Conservation (phyloP, 495 filamentous ascomycete genomes). For the Lasiosphaeria hispida region DNA sequence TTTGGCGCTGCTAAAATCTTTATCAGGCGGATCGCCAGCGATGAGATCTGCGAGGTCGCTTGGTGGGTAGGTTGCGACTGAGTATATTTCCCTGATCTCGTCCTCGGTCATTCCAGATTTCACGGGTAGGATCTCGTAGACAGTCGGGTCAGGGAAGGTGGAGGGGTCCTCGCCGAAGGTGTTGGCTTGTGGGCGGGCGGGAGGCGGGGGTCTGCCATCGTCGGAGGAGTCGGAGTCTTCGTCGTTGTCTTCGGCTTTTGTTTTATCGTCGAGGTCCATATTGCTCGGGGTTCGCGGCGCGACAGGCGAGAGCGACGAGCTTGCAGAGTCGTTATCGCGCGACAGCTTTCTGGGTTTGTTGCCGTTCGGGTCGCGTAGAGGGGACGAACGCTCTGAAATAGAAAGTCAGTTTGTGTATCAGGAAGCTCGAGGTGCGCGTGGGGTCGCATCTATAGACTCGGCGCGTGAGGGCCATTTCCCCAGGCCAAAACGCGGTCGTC, state of each 20-base stretch:
- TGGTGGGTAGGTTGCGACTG: constrained; percentile 77
- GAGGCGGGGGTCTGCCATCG: constrained; percentile 76
- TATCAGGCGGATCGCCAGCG: constrained; percentile 83
- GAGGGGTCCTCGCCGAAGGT: constrained; percentile 89
- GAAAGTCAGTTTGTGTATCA: constrained; percentile 10
- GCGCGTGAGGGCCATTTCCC: too few relatives aligned
- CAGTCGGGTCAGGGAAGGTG: constrained; percentile 87
- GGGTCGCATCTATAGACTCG: too few relatives aligned
- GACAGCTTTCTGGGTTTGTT: constrained; percentile 47
- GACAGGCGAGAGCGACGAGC: constrained; percentile 63
- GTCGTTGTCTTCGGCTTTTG: constrained; percentile 47
- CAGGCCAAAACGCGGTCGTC: neutral
- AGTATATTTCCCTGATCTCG: constrained; percentile 79
- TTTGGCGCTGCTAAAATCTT: constrained; percentile 92
- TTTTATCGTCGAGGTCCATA: constrained; percentile 52
- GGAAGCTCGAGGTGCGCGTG: too few relatives aligned
- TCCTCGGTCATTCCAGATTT: constrained; percentile 72
- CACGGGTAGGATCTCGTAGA: constrained; percentile 85
- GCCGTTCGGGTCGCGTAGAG: constrained; percentile 36
- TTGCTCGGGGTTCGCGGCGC: constrained; percentile 47
- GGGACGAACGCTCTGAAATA: constrained; percentile 43
- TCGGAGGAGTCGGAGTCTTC: constrained; percentile 62
- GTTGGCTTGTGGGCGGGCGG: constrained; percentile 68
- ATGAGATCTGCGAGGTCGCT: constrained; percentile 80
- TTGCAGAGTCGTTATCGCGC: constrained; percentile 56